Evolutionary conservation across 2,329 filamentous ascomycete genomes (phyloP).

Genomic region (Talaromyces verruculosus): DNA sequence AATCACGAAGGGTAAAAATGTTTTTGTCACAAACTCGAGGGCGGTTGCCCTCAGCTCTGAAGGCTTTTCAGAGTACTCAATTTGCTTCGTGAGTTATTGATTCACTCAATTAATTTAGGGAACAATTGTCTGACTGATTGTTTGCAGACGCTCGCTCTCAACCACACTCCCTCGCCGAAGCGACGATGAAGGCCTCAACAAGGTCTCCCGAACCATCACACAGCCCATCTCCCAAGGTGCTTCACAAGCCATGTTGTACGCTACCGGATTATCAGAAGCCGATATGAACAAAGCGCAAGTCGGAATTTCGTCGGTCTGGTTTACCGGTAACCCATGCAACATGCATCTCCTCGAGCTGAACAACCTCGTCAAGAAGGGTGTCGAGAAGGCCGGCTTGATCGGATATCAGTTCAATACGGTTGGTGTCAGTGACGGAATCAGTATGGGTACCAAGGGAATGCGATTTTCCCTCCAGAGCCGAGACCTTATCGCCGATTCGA

Average conservation of each 20-base stretch:
- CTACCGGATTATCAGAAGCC: slow-evolving; percentile 78
- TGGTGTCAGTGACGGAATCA: slow-evolving; percentile 95
- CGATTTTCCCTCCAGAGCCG: slow-evolving; percentile 90
- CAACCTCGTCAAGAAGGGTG: slow-evolving; percentile 70
- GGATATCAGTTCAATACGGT: slow-evolving; percentile 99
- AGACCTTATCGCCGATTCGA: slow-evolving; percentile 95
- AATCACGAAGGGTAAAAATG: slow-evolving; percentile 24
- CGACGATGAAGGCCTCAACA: slow-evolving; percentile 67
- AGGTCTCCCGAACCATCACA: slow-evolving; percentile 78
- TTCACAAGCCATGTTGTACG: slow-evolving; percentile 98
- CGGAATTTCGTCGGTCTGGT: slow-evolving; percentile 97
- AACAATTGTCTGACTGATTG: background rate
- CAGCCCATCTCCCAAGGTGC: slow-evolving; percentile 98
- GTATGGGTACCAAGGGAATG: slow-evolving; percentile 98
- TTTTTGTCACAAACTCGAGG: slow-evolving; percentile 33
- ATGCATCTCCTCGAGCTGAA: slow-evolving; percentile 96
- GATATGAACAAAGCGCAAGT: slow-evolving; percentile 97
- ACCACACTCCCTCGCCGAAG: slow-evolving; percentile 50
- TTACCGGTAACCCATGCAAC: slow-evolving; percentile 97
- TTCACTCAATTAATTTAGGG: background rate
- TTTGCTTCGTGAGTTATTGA: slow-evolving; percentile 23
- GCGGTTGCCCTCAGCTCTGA: slow-evolving; percentile 32
- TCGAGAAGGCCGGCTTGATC: slow-evolving; percentile 73
- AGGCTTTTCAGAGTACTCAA: slow-evolving; percentile 24
- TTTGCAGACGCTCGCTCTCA: slow-evolving; percentile 36